Conservation (phyloP, 352 stramenopile species). For the Phytophthora ohioensis region DNA sequence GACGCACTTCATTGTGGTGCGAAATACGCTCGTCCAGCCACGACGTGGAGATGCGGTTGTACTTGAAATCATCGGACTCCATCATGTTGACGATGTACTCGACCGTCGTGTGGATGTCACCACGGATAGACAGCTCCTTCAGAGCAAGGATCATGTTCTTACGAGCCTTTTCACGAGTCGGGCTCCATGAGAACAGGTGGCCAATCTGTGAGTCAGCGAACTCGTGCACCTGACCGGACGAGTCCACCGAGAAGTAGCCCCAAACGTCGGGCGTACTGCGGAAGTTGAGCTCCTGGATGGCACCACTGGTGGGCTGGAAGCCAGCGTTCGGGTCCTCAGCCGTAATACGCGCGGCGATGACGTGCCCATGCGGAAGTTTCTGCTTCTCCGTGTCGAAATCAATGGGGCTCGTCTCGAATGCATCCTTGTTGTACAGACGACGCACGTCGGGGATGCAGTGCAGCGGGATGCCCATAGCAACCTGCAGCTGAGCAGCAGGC, state of each 20-base stretch:
- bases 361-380: constrained; percentile 92
- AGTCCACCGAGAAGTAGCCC: constrained; percentile 99
- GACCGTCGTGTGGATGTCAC: constrained; percentile 99
- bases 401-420: constrained; percentile 93
- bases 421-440: constrained; percentile 96
- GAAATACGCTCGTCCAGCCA: constrained; percentile 99
- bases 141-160: constrained; percentile 99
- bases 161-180: constrained; percentile 95
- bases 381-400: constrained; percentile 95
- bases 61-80: constrained; percentile 98
- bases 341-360: constrained; percentile 99
- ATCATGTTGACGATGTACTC: constrained; percentile 99
- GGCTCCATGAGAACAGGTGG: constrained; percentile 98
- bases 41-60: constrained; percentile 98
- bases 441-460: constrained; percentile 99
- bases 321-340: constrained; percentile 99
- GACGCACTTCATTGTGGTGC: constrained; percentile 90
- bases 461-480: constrained; percentile 99
- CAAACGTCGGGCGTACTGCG: constrained; percentile 98
- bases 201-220: constrained; percentile 99
- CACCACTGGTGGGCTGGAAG: constrained; percentile 98
- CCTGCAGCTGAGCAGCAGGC: constrained; percentile 97
- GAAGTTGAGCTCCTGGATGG: constrained; percentile 99
- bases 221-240: constrained; percentile 99
- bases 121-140: constrained; percentile 99